Conservation (phyloP, 805 yeast genomes). For the Saturnispora mendoncae region DNA sequence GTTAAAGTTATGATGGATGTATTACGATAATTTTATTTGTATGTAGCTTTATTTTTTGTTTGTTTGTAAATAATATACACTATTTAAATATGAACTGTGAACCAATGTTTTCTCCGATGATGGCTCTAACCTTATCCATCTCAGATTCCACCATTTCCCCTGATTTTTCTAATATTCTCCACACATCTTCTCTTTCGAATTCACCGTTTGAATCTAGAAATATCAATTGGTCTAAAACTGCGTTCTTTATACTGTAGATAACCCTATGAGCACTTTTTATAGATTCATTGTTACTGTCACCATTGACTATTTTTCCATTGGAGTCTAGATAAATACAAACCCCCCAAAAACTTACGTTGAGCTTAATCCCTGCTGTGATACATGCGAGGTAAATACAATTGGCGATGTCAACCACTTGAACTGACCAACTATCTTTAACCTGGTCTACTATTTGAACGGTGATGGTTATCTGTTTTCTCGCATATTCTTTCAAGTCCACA, state of each 20-base stretch:
- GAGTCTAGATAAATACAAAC: conserved; percentile 16
- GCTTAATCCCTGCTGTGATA: conserved; percentile 68
- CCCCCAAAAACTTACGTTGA: conserved; percentile 55
- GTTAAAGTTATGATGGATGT: conserved; percentile 44
- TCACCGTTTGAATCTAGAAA: conserved; percentile 65
- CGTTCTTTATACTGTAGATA: conserved; percentile 5
- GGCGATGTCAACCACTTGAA: conserved; percentile 56
- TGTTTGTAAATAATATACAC: neutral
- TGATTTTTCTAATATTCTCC: conserved; percentile 43
- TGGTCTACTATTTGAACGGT: conserved; percentile 54
- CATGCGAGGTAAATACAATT: conserved; percentile 71
- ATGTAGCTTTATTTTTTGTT: neutral
- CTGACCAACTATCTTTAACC: conserved; percentile 19
- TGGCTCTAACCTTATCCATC: conserved; percentile 4
- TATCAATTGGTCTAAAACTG: conserved; percentile 43
- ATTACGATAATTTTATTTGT: no score
- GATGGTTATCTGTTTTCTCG: conserved; percentile 69
- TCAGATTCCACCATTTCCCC: conserved; percentile 35
- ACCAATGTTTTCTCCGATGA: neutral
- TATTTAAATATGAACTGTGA: conserved; percentile 4
- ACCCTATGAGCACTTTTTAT: conserved; percentile 7
- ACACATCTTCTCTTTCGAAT: conserved; percentile 50
- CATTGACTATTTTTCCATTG: neutral
- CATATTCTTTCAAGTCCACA: conserved; percentile 56
- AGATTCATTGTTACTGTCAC: neutral